Base-by-base conservation (phyloP, 345 rosid genomes). In the Microthlaspi erraticum region DNA sequence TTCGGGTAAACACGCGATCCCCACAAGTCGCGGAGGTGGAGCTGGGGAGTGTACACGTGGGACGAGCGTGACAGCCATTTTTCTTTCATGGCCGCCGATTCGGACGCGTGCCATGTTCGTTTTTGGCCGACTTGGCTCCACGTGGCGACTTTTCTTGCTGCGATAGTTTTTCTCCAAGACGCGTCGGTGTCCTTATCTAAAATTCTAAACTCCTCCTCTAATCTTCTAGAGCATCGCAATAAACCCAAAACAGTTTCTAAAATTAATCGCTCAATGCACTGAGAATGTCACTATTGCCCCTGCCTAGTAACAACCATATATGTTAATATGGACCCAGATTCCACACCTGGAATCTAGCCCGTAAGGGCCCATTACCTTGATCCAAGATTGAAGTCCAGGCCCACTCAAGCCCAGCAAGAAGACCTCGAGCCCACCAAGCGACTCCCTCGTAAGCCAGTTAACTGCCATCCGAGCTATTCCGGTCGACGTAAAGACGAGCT, bases 161-260 rank as follows among this genome's bases (percentile, higher is more conserved):
- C 34, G 55, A 53, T 37, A 1, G 16, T 52, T 31, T 36, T 1
- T 32, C 54, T 45, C 2, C 36, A 10, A 17, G 60, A 53, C 78
- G 63, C 78, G 78, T 68, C 74, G 64, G 43, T 60, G 73, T 75
- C 78, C 68, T 74, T 60, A 67, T 74, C 73, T 11, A 5, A 32
- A 51, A 60, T 48, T 34, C 45, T 55, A n/a, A n/a, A n/a, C n/a
- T n/a, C n/a, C 29, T 26, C 29, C 29, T 1, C 2, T 60, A 11
- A 57, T 64, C 60, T 48, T 73, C 71, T 50, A 57, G 75, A 71
- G 56, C 44, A 10, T 26, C 34, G 10, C 1, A n/a, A 36, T 32
- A 6, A 31, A 11, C 8, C 18, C 17, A 33, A 31, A 45, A 37
- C 20, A 3, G 49, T 38, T 37, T 26, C 3, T 2, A 33, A 6